Percentiles rank a stretch among this genome's conserved stretches.
Conservation (phyloP, 331 rosid species). For the Malus hybrid region DNA sequence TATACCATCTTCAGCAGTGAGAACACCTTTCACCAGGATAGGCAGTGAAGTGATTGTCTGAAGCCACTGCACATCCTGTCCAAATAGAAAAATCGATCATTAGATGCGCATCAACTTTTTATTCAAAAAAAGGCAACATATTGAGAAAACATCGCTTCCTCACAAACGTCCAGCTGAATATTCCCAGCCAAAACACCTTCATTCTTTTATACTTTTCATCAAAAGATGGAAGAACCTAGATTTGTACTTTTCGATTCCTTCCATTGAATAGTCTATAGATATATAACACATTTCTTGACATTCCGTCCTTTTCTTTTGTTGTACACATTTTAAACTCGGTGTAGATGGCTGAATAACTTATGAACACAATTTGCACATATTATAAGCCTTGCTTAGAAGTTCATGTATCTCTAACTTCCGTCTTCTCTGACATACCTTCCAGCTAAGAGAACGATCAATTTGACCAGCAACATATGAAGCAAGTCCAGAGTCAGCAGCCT, state of each 20-base stretch:
- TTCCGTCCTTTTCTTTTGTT: not conserved
- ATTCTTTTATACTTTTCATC: not conserved
- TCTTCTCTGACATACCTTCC: slow-evolving; percentile 53
- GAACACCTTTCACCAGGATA: slow-evolving; percentile 86
- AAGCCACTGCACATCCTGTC: slow-evolving; percentile 89
- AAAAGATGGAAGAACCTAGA: not conserved
- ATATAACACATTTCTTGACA: not conserved
- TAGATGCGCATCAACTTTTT: not conserved
- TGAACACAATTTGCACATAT: not conserved
- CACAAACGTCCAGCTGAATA: not conserved
- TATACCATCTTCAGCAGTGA: slow-evolving; percentile 41
- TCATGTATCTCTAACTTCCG: not conserved
- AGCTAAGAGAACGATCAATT: slow-evolving; percentile 84
- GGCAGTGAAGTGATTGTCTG: slow-evolving; percentile 77
- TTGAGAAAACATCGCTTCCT: not conserved
- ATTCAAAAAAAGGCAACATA: not conserved
- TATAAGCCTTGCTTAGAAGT: not conserved
- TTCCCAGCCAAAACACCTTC: not conserved
- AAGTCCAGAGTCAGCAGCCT: slow-evolving; percentile 82
- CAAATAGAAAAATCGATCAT: slow-evolving; percentile 1
- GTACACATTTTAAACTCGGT: not conserved
- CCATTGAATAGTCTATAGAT: not conserved
- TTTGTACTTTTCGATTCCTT: not conserved
- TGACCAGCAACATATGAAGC: slow-evolving; percentile 90
- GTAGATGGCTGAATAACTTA: not conserved